Evolutionary conservation across 371 early-diverging fungal genomes (phyloP).

Genomic region (Blakeslea trispora): DNA sequence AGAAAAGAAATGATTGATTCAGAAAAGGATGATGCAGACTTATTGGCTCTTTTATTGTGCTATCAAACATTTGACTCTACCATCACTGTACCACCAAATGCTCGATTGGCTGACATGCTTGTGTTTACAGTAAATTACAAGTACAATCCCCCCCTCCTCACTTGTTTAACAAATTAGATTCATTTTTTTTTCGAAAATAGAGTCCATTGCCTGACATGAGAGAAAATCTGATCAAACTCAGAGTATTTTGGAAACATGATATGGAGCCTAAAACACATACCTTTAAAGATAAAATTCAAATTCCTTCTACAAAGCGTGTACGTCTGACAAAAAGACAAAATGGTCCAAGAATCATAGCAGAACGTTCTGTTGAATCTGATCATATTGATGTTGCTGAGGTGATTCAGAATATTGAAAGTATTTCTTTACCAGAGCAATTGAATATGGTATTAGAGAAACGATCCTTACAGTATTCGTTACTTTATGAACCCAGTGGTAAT

Average conservation of each 20-base stretch:
- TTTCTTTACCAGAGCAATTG: slow-evolving; percentile 50
- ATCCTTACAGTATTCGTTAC: slow-evolving; percentile 49
- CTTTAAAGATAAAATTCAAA: neutral
- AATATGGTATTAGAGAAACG: slow-evolving; percentile 47
- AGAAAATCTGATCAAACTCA: slow-evolving; percentile 29
- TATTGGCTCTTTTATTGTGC: slow-evolving; percentile 43
- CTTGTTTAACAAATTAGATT: neutral
- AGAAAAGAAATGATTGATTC: slow-evolving; percentile 41
- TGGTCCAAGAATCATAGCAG: neutral
- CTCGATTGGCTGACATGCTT: slow-evolving; percentile 8
- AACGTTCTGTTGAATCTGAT: slow-evolving; percentile 9
- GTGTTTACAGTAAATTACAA: slow-evolving; percentile 13
- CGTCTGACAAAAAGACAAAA: neutral
- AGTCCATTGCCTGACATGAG: slow-evolving; percentile 42
- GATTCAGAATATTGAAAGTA: slow-evolving; percentile 39
- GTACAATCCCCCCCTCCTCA: neutral
- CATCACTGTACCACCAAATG: slow-evolving; percentile 30
- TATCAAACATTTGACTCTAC: slow-evolving; percentile 46
- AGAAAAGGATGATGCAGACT: slow-evolving; percentile 36
- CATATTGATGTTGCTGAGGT: slow-evolving; percentile 23
- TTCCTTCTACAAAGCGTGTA: neutral
- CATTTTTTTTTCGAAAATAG: slow-evolving; percentile 18
- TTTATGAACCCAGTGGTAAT: slow-evolving; percentile 37
- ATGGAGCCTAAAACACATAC: neutral
- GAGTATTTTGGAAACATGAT: slow-evolving; percentile 27